phyloP scores from a whole-genome alignment of 768 basidiomycete species.

The Rubroboletus satanas region DNA sequence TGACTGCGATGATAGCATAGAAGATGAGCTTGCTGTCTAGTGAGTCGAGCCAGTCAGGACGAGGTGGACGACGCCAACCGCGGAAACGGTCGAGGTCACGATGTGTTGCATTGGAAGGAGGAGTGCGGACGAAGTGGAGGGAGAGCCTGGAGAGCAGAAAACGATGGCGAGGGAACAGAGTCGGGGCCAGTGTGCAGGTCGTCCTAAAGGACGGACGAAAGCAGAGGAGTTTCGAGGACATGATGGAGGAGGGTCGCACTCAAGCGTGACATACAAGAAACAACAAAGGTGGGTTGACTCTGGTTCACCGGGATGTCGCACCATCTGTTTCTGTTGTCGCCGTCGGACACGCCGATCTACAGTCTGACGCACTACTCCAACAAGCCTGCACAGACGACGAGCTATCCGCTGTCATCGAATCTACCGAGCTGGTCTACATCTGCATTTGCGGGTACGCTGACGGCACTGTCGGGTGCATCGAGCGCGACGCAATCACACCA shows the following conservation, averaged over 20 bases:
- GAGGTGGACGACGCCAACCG: slow-evolving; percentile 25
- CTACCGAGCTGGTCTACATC: slow-evolving; percentile 89
- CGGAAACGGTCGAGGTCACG: slow-evolving; percentile 10
- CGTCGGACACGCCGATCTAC: slow-evolving; percentile 84
- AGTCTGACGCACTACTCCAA: slow-evolving; percentile 78
- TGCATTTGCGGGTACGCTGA: slow-evolving; percentile 85
- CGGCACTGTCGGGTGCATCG: slow-evolving; percentile 81
- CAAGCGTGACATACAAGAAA: slow-evolving; percentile 3
- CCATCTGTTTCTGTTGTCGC: slow-evolving; percentile 81
- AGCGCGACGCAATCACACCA: slow-evolving; percentile 62
- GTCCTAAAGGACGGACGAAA: slow-evolving; percentile 3
- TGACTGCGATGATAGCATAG: slow-evolving; percentile 61
- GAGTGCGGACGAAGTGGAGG: slow-evolving; percentile 18
- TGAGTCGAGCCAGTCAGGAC: slow-evolving; percentile 40
- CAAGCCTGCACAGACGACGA: slow-evolving; percentile 56
- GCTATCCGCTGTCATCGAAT: slow-evolving; percentile 75
- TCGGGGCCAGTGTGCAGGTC: not conserved
- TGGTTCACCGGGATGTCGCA: slow-evolving; percentile 60
- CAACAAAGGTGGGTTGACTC: slow-evolving; percentile 10
- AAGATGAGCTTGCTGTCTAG: slow-evolving; percentile 54
- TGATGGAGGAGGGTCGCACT: not conserved
- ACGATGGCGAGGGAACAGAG: not conserved
- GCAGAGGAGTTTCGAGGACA: slow-evolving; percentile 4
- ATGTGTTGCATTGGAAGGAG: slow-evolving; percentile 22
- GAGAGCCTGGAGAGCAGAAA: not conserved